A percentile compares a stretch with the other conserved stretches of the same genome.
phyloP scores from a whole-genome alignment of 1,139 yeast species.

The Kodamaea derodonti region DNA sequence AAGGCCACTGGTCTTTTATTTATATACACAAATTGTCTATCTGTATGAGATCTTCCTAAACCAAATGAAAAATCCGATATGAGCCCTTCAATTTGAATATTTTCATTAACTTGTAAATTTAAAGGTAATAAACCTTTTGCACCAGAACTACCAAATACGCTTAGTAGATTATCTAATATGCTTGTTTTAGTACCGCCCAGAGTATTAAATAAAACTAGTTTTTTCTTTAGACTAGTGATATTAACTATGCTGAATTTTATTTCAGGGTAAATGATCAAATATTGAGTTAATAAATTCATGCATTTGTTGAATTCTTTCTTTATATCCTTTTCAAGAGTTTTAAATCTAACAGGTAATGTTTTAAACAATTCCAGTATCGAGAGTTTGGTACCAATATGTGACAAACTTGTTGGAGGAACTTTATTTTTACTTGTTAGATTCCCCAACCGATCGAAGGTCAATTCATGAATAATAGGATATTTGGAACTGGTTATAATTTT shows the following conservation, averaged over 20 bases:
- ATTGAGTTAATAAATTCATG: constrained; percentile 58
- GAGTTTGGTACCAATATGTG: constrained; percentile 56
- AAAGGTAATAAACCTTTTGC: constrained; percentile 54
- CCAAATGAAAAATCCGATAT: constrained; percentile 80
- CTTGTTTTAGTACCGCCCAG: constrained; percentile 40
- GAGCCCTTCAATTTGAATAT: constrained; percentile 48
- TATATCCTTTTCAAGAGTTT: constrained; percentile 63
- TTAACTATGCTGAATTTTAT: constrained; percentile 61
- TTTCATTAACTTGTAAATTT: constrained; percentile 20
- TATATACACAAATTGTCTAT: constrained; percentile 70
- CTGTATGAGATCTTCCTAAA: constrained; percentile 57
- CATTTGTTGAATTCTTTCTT: constrained; percentile 73
- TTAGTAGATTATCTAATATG: constrained; percentile 51
- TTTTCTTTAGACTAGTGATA: constrained; percentile 48
- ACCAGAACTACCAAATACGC: constrained; percentile 68
- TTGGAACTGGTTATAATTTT: constrained; percentile 54
- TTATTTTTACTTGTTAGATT: constrained; percentile 28
- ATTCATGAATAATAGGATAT: constrained; percentile 55
- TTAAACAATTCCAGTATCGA: constrained; percentile 50
- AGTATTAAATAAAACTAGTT: constrained; percentile 45
- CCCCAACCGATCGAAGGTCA: constrained; percentile 57
- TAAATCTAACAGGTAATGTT: constrained; percentile 69
- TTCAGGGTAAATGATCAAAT: constrained; percentile 57
- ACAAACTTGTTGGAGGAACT: constrained; percentile 40
- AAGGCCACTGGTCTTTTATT: constrained; percentile 73